Evolutionary conservation across 1,139 yeast species (phyloP), one percentile per base, ranked within the genome.

Genomic region (Magnusiomyces tetraspermus): DNA sequence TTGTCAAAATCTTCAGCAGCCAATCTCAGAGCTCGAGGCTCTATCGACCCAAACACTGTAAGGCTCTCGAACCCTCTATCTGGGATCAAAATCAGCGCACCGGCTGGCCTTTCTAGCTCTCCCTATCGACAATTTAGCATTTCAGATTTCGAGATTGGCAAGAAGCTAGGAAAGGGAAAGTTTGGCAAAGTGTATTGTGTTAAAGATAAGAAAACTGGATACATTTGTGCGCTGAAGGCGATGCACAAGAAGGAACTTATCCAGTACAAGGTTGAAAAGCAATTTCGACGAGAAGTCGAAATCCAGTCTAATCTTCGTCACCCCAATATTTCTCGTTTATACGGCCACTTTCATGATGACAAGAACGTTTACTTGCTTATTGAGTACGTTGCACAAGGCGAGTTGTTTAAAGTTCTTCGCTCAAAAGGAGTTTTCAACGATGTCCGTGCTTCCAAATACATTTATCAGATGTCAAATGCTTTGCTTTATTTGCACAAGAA

Each of bases 121-220:
- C 46, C 31, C 6, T 55, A 55, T 40, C 57, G 67, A 19, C 60
- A 64, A 41, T 69, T 66, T 52, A 58, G 71, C 1, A 66, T 82
- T 26, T 70, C 75, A 30, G 95, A 87, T 64, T 92, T 88, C 70
- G 96, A 89, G 60, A 76, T 92, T 47, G 98, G 98, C 13, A 78
- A 84, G 53, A 82, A 85, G 54, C 75, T 92, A 38, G 98, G 98
- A 0, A 88, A 87, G 64, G 98, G 98, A 2, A 89, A 89, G 67
- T 80, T 90, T 61, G 98, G 98, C 2, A 82, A 80, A 60, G 98
- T 92, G 0, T 90, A 89, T 67, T 86, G 96, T 63, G 97, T 85
- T 15, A 76, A 78, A 55, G 97, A 90, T 64, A 82, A 78, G 60
- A 62, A 70, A 31, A 77, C 88, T 0, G 95, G 95, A 1, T 86